Conservation (phyloP, 495 filamentous ascomycete species). For the Penicillium manginii region DNA sequence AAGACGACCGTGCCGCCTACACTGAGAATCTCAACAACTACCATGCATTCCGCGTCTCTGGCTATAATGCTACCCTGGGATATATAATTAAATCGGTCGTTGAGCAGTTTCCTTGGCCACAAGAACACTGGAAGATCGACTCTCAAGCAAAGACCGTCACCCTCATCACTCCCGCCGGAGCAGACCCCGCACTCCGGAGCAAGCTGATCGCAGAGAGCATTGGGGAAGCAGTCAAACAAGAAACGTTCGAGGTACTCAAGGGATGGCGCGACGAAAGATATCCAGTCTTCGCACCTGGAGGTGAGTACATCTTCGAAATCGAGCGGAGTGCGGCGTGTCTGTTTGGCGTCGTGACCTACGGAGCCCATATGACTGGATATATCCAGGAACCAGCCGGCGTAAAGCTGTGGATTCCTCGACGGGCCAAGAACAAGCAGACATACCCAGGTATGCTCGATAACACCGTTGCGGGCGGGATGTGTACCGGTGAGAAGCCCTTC, state of each 20-base stretch:
- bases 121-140: constrained; percentile 56
- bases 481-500: constrained; percentile 72
- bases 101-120: constrained; percentile 57
- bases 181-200: constrained; percentile 61
- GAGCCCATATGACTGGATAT: constrained; percentile 86
- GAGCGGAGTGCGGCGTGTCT: constrained; percentile 79
- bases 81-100: constrained; percentile 64
- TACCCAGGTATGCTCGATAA: constrained; percentile 92
- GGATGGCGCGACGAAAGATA: constrained; percentile 93
- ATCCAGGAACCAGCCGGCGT: constrained; percentile 62
- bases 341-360: constrained; percentile 88
- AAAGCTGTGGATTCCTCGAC: constrained; percentile 82
- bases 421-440: constrained; percentile 77
- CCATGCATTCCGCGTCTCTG: constrained; percentile 58
- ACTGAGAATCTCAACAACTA: constrained; percentile 50
- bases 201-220: constrained; percentile 60
- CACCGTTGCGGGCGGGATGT: constrained; percentile 88
- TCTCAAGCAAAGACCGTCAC: constrained; percentile 49
- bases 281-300: constrained; percentile 70
- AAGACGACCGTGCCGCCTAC: constrained; percentile 56
- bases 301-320: constrained; percentile 70
- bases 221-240: constrained; percentile 62
- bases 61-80: constrained; percentile 59
- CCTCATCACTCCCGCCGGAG: constrained; percentile 38
- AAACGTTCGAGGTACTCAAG: constrained; percentile 69